Evolutionary conservation across 2,329 filamentous ascomycete genomes (phyloP).

Genomic region (Cladosporium sp.): DNA sequence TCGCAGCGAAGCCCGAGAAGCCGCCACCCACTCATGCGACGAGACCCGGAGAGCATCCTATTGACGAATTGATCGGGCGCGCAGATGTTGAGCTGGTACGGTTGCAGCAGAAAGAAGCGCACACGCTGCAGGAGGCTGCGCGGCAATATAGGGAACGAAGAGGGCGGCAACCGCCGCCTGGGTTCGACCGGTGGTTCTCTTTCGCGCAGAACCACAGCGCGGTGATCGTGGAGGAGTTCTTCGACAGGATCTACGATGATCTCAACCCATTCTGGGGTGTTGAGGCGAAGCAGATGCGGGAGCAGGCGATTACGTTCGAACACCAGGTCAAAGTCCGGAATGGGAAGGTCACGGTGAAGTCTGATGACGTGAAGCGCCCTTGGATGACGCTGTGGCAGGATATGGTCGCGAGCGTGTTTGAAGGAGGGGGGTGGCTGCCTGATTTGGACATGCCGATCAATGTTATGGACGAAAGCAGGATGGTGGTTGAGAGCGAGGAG

Average conservation of each 20-base stretch:
- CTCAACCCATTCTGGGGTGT: conserved; percentile 46
- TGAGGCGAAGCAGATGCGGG: conserved; percentile 35
- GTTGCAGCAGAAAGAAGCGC: conserved; percentile 33
- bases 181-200: conserved; percentile 43
- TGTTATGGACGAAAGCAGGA: conserved; percentile 43
- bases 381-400: conserved; percentile 40
- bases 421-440: conserved; percentile 31
- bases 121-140: conserved; percentile 33
- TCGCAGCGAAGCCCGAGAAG: neutral
- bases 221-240: conserved; percentile 45
- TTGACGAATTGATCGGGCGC: conserved; percentile 32
- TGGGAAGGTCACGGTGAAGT: conserved; percentile 30
- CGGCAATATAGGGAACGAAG: conserved; percentile 38
- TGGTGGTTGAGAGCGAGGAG: conserved; percentile 43
- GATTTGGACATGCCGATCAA: conserved; percentile 45
- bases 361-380: conserved; percentile 23
- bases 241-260: conserved; percentile 47
- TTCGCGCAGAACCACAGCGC: conserved; percentile 39
- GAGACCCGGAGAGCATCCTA: conserved; percentile 30
- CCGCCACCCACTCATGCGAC: conserved; percentile 6
- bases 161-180: conserved; percentile 46
- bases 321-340: conserved; percentile 37
- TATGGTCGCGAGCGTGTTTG: conserved; percentile 33
- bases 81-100: conserved; percentile 29
- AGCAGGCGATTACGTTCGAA: conserved; percentile 34